Evolutionary conservation across 2,329 filamentous ascomycete genomes (phyloP).

Genomic region (Calonectria pauciramosa): DNA sequence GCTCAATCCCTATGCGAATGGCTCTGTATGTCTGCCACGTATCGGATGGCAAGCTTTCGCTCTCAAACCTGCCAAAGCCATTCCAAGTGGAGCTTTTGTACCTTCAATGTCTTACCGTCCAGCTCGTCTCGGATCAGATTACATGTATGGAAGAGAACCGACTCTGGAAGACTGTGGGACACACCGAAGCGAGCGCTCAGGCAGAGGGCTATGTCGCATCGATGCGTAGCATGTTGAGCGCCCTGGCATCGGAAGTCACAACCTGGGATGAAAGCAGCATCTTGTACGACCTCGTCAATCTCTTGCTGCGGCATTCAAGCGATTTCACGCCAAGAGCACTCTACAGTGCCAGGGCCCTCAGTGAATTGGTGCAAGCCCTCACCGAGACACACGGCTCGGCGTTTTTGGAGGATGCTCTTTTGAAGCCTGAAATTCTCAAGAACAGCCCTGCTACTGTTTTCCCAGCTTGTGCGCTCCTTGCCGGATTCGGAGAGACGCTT

Average conservation of each 20-base stretch:
- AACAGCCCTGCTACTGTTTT: constrained; percentile 61
- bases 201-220: constrained; percentile 60
- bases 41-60: constrained; percentile 58
- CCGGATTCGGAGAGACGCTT: constrained; percentile 65
- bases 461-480: constrained; percentile 63
- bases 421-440: constrained; percentile 62
- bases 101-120: constrained; percentile 63
- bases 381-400: constrained; percentile 61
- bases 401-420: constrained; percentile 62
- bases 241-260: constrained; percentile 49
- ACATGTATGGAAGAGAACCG: constrained; percentile 58
- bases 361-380: constrained; percentile 62
- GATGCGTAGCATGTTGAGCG: constrained; percentile 54
- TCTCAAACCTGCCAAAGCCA: constrained; percentile 55
- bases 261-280: constrained; percentile 58
- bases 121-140: constrained; percentile 68
- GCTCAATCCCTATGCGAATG: constrained; percentile 82
- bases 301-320: constrained; percentile 59
- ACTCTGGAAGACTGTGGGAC: constrained; percentile 60
- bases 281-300: constrained; percentile 58
- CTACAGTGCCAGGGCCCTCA: constrained; percentile 68
- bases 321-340: constrained; percentile 59
- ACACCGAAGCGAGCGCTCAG: constrained; percentile 52
- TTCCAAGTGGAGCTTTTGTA: constrained; percentile 66
- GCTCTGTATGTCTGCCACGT: constrained; percentile 77